Evolutionary conservation across 164 flowering plant species (phyloP), one percentile per base, ranked within the genome.

Genomic region (Vitis vinifera): DNA sequence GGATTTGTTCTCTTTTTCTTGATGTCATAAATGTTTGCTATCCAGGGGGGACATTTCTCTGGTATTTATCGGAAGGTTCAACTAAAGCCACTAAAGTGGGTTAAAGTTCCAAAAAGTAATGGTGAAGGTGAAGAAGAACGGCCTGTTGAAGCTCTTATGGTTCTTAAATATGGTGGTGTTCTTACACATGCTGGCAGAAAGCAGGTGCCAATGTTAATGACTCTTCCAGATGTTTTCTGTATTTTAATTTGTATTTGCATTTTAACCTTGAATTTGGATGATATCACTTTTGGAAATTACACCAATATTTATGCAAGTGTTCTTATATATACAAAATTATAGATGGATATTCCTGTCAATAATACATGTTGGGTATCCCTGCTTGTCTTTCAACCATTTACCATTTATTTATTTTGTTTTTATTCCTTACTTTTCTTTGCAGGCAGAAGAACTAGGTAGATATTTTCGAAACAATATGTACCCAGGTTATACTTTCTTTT

Each of bases 171-270:
- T 82, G 99, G 99, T 17, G 99, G 98, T 75, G 99, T 96, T 78
- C 94, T 96, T 72, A 96, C 99, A 37, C 99, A 96, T 85, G 99
- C 99, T 69, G 99, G 99, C 65, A 86, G 99, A 79, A 96, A 96
- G 80, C 99, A 96, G 99, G 99, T 96, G 37, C 2, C 51, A 16
- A 29, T 55, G 15, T 16, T 51, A 31, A 29, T 61, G 8, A 58
- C 8, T 67, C 5, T 48, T 48, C 51, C 66, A 44, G 37, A 63
- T 51, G 15, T 64, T 62, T 68, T 62, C 17, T 51, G 11, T 69
- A 37, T 56, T 55, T 12, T 59, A 53, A 53, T 55, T 14, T 12
- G 52, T 50, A 55, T 14, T 53, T 14, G 37, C 19, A 49, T 13
- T 67, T 55, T 50, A 51, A n/a, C n/a, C 44, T 56, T 10, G 9